Evolutionary conservation across 2,329 filamentous ascomycete species (phyloP), one percentile per base, ranked within the genome.

Genomic region (Fusarium siculi): DNA sequence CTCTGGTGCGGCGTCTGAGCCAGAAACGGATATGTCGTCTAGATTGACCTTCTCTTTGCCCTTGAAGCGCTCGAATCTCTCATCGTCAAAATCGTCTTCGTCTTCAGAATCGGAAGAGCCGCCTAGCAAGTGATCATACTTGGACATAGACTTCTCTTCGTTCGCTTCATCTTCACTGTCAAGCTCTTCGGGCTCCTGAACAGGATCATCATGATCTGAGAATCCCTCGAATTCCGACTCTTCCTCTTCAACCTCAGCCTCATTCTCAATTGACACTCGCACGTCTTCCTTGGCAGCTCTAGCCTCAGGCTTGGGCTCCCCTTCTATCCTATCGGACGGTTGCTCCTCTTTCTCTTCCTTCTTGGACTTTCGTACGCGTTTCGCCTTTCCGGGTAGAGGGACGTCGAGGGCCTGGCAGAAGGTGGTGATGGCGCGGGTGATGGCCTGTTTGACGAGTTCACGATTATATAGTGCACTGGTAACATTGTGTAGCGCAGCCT

Each of bases 401-500:
- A 90, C 82, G 5, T 85, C 82, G 21, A 91, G 80, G 7, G 82
- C 80, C 50, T 82, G 79, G 76, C 88, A 90, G 7, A 89, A 84
- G 34, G 81, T 84, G 62, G 81, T 80, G 19, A 89, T 73, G 3
- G 87, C 88, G 74, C 84, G 83, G 32, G 86, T 84, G 15, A 88
- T 80, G 6, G 84, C 83, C 55, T 85, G 82, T 71, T 85, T 86
- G 59, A 90, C 87, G 36, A 85, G 82, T 10, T 84, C 83, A 58
- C 84, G 82, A 66, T 87, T 89, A 77, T 86, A 90, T 6, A 91
- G 80, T 12, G 84, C 85, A 66, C 88, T 90, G 32, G 89, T 90
- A 57, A 91, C 88, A 76, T 90, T 90, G 75, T 90, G 88, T 32
- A 90, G 80, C 6, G 86, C 84, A 1, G 79, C 73, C 58, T 81